Conservation (phyloP, 2,329 filamentous ascomycete species). For the Trichophyton benhamiae region DNA sequence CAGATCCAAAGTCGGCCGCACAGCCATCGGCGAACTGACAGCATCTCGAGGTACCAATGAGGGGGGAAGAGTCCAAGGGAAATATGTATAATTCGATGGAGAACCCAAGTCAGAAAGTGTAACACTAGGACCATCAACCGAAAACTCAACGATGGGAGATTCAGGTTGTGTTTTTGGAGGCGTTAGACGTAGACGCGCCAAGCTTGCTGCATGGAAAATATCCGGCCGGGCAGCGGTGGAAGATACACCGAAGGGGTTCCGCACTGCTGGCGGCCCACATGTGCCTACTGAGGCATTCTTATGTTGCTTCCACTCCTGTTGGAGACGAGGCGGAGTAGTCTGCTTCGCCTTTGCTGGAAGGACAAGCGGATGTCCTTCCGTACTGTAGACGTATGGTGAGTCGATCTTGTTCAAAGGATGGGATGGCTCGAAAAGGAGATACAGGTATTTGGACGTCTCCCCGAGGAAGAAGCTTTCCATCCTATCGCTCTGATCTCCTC, state of each 20-base stretch:
- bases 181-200: conserved; percentile 69
- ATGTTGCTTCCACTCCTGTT: conserved; percentile 12
- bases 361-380: conserved; percentile 85
- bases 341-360: conserved; percentile 44
- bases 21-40: conserved; percentile 59
- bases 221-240: conserved; percentile 66
- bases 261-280: conserved; percentile 53
- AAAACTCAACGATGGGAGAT: conserved; percentile 44
- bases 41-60: conserved; percentile 64
- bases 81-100: conserved; percentile 68
- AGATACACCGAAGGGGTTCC: conserved; percentile 59
- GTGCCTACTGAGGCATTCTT: conserved; percentile 31
- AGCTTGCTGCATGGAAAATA: conserved; percentile 75
- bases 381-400: conserved; percentile 82
- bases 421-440: conserved; percentile 71
- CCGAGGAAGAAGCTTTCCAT: conserved; percentile 99
- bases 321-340: conserved; percentile 12
- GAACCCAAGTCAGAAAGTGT: conserved; percentile 44
- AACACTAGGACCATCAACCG: conserved; percentile 42
- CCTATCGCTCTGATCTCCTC: conserved; percentile 75
- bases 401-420: conserved; percentile 84
- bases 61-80: conserved; percentile 81
- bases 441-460: conserved; percentile 92
- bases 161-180: conserved; percentile 48
- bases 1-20: conserved; percentile 59